Evolutionary conservation across 2,329 filamentous ascomycete genomes (phyloP).

Genomic region (Alternaria panax): DNA sequence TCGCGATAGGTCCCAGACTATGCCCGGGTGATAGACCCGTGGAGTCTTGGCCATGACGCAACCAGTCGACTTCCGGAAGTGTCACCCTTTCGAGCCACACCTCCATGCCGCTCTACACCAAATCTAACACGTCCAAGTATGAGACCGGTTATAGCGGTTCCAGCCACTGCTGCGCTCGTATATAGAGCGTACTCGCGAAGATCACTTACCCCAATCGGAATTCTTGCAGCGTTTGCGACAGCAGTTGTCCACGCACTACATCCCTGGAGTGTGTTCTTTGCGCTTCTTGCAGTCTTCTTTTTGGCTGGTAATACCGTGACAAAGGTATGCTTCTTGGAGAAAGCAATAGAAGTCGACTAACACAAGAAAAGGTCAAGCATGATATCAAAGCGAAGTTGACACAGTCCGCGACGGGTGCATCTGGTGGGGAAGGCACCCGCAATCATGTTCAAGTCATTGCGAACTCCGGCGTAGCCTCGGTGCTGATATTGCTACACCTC

Average conservation of each 20-base stretch:
- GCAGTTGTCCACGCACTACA: slow-evolving; percentile 86
- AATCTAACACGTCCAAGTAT: slow-evolving; percentile 26
- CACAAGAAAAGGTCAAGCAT: slow-evolving; percentile 74
- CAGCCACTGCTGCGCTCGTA: slow-evolving; percentile 48
- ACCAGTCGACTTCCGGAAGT: slow-evolving; percentile 3
- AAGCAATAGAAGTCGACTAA: not conserved
- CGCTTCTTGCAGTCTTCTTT: slow-evolving; percentile 84
- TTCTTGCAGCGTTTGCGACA: slow-evolving; percentile 74
- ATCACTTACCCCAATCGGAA: slow-evolving; percentile 79
- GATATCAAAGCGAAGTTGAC: slow-evolving; percentile 84
- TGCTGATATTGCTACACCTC: slow-evolving; percentile 64
- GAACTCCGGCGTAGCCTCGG: slow-evolving; percentile 81
- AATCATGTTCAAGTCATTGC: slow-evolving; percentile 90
- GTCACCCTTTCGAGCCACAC: slow-evolving; percentile 13
- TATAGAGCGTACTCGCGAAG: slow-evolving; percentile 52
- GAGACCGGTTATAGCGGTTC: slow-evolving; percentile 41
- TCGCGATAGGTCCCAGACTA: not conserved
- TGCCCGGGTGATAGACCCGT: not conserved
- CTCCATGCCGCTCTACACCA: slow-evolving; percentile 18
- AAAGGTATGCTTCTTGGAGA: slow-evolving; percentile 63
- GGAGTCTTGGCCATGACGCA: slow-evolving; percentile 16
- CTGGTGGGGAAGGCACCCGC: slow-evolving; percentile 81
- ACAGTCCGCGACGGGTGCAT: slow-evolving; percentile 73
- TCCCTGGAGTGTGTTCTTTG: slow-evolving; percentile 92
- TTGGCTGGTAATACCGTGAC: slow-evolving; percentile 83